Evolutionary conservation across 2,329 filamentous ascomycete species (phyloP).

Genomic region (Didymella sp.): DNA sequence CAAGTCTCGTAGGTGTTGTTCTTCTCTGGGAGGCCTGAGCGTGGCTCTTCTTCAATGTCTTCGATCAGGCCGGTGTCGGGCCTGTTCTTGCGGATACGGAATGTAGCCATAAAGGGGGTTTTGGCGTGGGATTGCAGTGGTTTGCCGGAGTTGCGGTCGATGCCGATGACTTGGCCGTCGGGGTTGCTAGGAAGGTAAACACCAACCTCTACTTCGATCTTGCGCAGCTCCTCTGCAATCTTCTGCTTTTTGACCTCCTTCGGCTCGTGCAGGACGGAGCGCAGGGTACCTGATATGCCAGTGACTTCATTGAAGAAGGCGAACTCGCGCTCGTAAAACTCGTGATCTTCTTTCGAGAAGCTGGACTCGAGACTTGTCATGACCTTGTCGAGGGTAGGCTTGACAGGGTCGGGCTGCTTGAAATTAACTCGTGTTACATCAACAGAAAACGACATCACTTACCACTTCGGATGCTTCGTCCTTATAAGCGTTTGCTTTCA

Average conservation of each 20-base stretch:
- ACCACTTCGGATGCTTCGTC: constrained; percentile 90
- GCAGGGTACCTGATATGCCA: constrained; percentile 91
- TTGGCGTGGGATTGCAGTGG: constrained; percentile 98
- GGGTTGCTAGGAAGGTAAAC: constrained; percentile 98
- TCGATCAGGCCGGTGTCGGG: constrained; percentile 43
- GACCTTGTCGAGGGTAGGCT: constrained; percentile 90
- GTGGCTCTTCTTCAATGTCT: constrained; percentile 43
- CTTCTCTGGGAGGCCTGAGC: constrained; percentile 42
- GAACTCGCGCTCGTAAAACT: constrained; percentile 94
- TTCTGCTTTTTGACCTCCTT: constrained; percentile 99
- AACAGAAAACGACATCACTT: constrained; percentile 47
- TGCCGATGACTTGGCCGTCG: constrained; percentile 95
- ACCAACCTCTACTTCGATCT: constrained; percentile 95
- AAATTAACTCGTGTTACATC: constrained; percentile 10
- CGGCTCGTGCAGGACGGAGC: constrained; percentile 86
- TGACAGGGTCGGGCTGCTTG: constrained; percentile 80
- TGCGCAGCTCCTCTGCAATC: constrained; percentile 96
- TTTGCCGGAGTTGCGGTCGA: constrained; percentile 97
- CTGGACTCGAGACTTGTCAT: constrained; percentile 82
- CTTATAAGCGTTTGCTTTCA: constrained; percentile 99
- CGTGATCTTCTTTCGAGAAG: constrained; percentile 78
- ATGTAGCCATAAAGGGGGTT: constrained; percentile 98
- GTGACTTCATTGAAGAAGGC: constrained; percentile 98
- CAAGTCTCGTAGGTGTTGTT: constrained; percentile 83
- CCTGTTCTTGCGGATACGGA: constrained; percentile 87